Conservation (phyloP, 495 filamentous ascomycete species). For the Penicillium taxi region DNA sequence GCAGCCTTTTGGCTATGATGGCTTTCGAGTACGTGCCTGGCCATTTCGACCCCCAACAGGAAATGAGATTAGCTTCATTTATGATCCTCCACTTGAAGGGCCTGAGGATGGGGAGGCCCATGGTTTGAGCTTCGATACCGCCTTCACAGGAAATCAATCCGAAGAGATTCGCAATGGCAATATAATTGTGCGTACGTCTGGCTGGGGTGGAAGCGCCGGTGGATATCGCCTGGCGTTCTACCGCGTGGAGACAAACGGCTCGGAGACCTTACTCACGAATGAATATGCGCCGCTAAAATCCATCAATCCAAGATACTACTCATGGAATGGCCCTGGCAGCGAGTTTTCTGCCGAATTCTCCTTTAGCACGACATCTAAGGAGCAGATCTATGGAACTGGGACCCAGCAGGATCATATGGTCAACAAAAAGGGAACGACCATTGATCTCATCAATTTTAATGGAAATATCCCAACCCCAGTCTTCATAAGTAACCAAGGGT, state of each 20-base stretch:
- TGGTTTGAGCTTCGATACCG: constrained; percentile 16
- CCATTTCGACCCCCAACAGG: constrained; percentile 21
- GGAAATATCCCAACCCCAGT: constrained; percentile 22
- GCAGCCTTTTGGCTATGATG: constrained; percentile 27
- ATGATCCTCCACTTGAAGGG: constrained; percentile 25
- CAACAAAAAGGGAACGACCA: constrained; percentile 22
- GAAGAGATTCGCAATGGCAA: constrained; percentile 21
- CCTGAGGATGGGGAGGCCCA: constrained; percentile 18
- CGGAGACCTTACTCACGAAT: constrained; percentile 22
- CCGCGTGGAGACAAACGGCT: constrained; percentile 17
- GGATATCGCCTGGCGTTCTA: constrained; percentile 23
- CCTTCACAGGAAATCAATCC: constrained; percentile 13
- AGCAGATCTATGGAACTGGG: constrained; percentile 25
- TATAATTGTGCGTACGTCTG: constrained; percentile 20
- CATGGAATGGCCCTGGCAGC: constrained; percentile 17
- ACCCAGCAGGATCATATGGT: constrained; percentile 25
- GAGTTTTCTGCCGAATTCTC: constrained; percentile 23
- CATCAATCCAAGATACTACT: constrained; percentile 22
- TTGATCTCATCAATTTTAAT: constrained; percentile 24
- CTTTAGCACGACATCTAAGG: constrained; percentile 23
- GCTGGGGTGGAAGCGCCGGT: constrained; percentile 18
- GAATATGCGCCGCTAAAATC: constrained; percentile 29
- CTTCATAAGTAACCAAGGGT: constrained; percentile 24
- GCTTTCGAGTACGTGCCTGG: constrained; percentile 25
- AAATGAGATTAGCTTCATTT: constrained; percentile 20